Percentiles rank a stretch among this genome's conserved stretches.
Evolutionary conservation across 345 rosid species (phyloP).

Genomic region (Tarenaya hassleriana): DNA sequence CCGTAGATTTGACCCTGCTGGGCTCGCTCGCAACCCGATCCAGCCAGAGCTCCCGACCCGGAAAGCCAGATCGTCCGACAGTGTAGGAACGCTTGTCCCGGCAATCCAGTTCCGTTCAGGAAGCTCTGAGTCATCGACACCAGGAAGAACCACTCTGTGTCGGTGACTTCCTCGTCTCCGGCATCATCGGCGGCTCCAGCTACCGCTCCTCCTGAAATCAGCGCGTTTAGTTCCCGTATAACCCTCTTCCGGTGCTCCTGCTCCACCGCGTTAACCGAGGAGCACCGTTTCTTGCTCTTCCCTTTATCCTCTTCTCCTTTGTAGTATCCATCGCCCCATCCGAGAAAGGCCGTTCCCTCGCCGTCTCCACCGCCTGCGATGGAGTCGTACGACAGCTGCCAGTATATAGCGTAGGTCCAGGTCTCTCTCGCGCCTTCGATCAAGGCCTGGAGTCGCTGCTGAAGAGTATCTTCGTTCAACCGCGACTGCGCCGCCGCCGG

Average conservation of each 20-base stretch:
- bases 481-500: constrained; percentile 12
- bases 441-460: constrained; percentile 73
- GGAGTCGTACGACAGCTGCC: constrained; percentile 74
- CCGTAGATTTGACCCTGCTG: constrained; percentile 75
- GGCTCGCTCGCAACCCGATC: constrained; percentile 68
- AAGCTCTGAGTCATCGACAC: constrained; percentile 96
- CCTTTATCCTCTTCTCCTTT: constrained; percentile 79
- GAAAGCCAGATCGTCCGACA: constrained; percentile 65
- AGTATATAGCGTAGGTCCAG: constrained; percentile 96
- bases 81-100: constrained; percentile 61
- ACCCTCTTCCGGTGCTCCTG: constrained; percentile 87
- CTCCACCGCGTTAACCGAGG: constrained; percentile 35
- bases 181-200: constrained; percentile 43
- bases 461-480: constrained; percentile 65
- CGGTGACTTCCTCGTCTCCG: constrained; percentile 79
- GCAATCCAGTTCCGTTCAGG: constrained; percentile 61
- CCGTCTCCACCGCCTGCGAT: constrained; percentile 35
- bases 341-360: constrained; percentile 43
- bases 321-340: constrained; percentile 97
- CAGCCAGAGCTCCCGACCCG: constrained; percentile 55
- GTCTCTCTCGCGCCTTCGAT: constrained; percentile 59
- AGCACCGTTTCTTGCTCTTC: constrained; percentile 33
- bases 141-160: too few species aligned
- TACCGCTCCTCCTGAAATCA: constrained; percentile 78
- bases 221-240: constrained; percentile 80